Conservation (phyloP, 257 asterid genomes). For the Petunia axillaris region DNA sequence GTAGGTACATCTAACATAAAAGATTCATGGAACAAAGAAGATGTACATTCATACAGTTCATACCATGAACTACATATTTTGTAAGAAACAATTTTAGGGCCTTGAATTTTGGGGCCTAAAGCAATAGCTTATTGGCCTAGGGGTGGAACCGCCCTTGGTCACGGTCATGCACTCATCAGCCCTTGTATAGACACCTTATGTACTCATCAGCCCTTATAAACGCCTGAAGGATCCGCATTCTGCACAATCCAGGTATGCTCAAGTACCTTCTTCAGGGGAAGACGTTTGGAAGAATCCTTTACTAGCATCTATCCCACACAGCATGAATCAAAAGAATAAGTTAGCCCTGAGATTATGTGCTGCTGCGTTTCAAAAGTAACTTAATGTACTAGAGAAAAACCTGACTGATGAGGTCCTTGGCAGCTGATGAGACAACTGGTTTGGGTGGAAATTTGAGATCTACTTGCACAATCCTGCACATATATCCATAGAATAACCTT, state of each 20-base stretch:
- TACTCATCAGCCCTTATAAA: slow-evolving; percentile 54
- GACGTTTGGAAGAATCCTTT: slow-evolving; percentile 76
- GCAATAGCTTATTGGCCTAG: no score
- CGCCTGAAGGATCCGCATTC: slow-evolving; percentile 89
- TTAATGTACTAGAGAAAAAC: slow-evolving; percentile 35
- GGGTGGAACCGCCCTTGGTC: no score
- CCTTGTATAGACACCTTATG: neutral
- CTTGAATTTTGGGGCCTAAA: no score
- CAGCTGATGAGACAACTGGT: slow-evolving; percentile 81
- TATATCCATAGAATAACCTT: neutral
- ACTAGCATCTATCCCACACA: slow-evolving; percentile 72
- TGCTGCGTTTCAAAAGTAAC: neutral
- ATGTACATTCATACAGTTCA: no score
- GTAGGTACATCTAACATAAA: no score
- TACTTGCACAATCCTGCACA: slow-evolving; percentile 84
- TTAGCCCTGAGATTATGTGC: neutral
- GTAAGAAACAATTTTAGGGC: no score
- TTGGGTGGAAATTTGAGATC: slow-evolving; percentile 88
- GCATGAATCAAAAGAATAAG: neutral
- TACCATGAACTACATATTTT: no score
- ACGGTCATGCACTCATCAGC: no score
- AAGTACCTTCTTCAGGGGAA: slow-evolving; percentile 80
- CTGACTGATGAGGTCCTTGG: slow-evolving; percentile 92
- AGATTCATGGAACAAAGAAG: no score
- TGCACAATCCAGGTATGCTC: slow-evolving; percentile 98